Evolutionary conservation across 2,329 filamentous ascomycete species (phyloP).

Genomic region (Talaromyces sp.): DNA sequence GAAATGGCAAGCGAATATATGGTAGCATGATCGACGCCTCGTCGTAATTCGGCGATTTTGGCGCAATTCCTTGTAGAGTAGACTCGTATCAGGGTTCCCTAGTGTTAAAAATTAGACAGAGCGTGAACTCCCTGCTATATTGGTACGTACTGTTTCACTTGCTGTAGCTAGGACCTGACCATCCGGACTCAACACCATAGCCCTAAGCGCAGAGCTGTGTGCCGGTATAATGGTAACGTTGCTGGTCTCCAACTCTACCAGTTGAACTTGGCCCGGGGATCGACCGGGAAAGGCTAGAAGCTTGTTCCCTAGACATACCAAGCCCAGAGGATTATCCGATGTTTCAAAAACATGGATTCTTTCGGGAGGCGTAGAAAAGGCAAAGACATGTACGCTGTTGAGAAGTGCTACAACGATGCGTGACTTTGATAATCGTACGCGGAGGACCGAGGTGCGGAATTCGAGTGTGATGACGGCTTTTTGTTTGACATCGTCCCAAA

Average conservation of each 20-base stretch:
- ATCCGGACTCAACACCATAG: slow-evolving; percentile 72
- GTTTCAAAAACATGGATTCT: slow-evolving; percentile 76
- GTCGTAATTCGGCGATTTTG: slow-evolving; percentile 74
- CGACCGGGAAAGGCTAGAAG: slow-evolving; percentile 81
- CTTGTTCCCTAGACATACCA: slow-evolving; percentile 70
- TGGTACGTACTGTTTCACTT: slow-evolving; percentile 61
- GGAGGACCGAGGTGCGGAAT: slow-evolving; percentile 71
- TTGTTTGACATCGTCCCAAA: slow-evolving; percentile 84
- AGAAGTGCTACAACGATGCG: slow-evolving; percentile 75
- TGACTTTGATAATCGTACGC: slow-evolving; percentile 68
- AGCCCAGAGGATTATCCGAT: slow-evolving; percentile 71
- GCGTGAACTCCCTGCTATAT: neutral
- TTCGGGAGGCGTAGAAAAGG: slow-evolving; percentile 65
- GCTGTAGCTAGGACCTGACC: slow-evolving; percentile 81
- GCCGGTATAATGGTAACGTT: slow-evolving; percentile 93
- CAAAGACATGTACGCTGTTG: slow-evolving; percentile 76
- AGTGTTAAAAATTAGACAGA: slow-evolving; percentile 14
- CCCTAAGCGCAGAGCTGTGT: slow-evolving; percentile 71
- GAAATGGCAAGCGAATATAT: slow-evolving; percentile 87
- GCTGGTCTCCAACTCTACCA: slow-evolving; percentile 69
- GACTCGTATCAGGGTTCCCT: slow-evolving; percentile 83
- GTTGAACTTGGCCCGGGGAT: slow-evolving; percentile 78
- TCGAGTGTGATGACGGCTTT: slow-evolving; percentile 71
- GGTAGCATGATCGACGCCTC: slow-evolving; percentile 80
- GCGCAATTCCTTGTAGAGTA: slow-evolving; percentile 77